Conservation (phyloP, 1,284 basidiomycete species). For the Malassezia japonica region DNA sequence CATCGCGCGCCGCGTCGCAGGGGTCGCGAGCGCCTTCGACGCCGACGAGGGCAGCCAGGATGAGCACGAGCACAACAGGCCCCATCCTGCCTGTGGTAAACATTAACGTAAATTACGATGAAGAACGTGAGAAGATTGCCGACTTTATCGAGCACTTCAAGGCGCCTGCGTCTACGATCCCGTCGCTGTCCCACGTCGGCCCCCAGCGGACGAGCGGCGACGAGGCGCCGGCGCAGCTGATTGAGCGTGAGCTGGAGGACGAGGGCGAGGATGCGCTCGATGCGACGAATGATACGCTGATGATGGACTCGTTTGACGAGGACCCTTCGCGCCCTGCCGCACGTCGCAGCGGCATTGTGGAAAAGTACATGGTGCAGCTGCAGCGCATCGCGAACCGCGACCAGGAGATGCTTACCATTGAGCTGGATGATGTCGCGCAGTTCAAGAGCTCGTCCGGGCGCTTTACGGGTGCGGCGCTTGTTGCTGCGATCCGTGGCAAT, state of each 20-base stretch:
- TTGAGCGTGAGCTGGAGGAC: constrained; percentile 14
- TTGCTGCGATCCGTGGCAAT: constrained; percentile 61
- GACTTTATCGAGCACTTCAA: constrained; percentile 43
- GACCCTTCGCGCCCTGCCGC: neutral
- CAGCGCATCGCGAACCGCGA: constrained; percentile 88
- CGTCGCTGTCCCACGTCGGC: constrained; percentile 13
- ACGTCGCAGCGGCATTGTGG: constrained; percentile 18
- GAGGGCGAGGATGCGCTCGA: constrained; percentile 16
- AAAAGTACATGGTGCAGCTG: constrained; percentile 83
- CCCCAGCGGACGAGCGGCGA: neutral
- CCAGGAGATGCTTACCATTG: constrained; percentile 70
- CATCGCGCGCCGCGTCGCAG: neutral
- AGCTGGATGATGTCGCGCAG: constrained; percentile 65
- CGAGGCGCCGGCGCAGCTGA: constrained; percentile 13
- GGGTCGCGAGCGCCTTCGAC: neutral
- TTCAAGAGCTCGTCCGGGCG: constrained; percentile 7
- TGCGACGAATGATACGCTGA: constrained; percentile 21
- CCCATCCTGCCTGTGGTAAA: constrained; percentile 53
- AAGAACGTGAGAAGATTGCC: constrained; percentile 47
- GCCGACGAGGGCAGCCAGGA: constrained; percentile 8
- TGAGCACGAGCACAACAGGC: constrained; percentile 13
- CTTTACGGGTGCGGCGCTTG: constrained; percentile 20
- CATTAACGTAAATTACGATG: constrained; percentile 54
- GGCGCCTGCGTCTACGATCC: constrained; percentile 22
- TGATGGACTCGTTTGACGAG: constrained; percentile 11